Evolutionary conservation across 345 rosid species (phyloP).

Genomic region (Gossypium raimondii): DNA sequence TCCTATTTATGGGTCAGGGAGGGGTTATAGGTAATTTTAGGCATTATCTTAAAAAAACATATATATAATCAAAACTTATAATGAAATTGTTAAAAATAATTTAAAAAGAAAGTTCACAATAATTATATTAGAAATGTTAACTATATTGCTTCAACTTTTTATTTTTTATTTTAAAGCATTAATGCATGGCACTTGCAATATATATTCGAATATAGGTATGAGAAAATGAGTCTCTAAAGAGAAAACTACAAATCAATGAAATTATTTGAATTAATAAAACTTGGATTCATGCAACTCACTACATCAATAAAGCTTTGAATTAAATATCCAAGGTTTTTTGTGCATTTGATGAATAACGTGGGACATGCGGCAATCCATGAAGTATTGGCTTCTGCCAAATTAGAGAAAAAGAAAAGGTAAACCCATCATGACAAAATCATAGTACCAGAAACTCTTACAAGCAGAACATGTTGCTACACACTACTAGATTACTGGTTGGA

Average conservation of each 20-base stretch:
- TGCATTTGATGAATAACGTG: background rate
- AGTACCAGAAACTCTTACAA: background rate
- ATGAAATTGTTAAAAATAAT: no score
- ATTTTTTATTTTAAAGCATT: no score
- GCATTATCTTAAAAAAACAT: no score
- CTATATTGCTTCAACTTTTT: no score
- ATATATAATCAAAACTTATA: no score
- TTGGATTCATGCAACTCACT: background rate
- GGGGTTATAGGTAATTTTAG: no score
- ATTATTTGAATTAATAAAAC: background rate
- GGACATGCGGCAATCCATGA: background rate
- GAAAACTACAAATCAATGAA: background rate
- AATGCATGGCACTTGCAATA: no score
- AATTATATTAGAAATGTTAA: no score
- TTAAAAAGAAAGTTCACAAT: no score
- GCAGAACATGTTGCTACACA: no score
- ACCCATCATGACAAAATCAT: constrained; percentile 8
- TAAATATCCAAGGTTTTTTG: background rate
- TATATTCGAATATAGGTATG: no score
- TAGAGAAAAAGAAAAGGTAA: background rate
- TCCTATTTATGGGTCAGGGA: no score
- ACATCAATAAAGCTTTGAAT: background rate
- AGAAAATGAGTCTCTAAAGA: background rate
- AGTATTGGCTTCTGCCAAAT: background rate
- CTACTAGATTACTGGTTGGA: background rate